Conservation (phyloP, 768 basidiomycete species). For the Sporobolomyces phaffii region DNA sequence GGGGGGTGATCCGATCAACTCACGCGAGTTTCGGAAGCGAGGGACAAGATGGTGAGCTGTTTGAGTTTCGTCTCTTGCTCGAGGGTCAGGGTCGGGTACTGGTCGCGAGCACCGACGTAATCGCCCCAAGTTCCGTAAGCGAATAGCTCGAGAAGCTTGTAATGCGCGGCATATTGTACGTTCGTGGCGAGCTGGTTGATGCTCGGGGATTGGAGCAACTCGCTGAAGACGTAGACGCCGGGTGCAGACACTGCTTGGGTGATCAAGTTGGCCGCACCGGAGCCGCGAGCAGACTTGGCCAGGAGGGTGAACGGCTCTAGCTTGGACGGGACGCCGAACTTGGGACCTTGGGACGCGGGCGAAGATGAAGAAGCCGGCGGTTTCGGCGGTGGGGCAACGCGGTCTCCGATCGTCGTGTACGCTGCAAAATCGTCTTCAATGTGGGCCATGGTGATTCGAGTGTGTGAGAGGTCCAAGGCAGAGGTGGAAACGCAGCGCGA, state of each 20-base stretch:
- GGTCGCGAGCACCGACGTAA: conserved; percentile 69
- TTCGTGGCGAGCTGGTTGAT: conserved; percentile 58
- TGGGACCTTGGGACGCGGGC: conserved; percentile 14
- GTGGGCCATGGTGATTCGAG: not conserved
- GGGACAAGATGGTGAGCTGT: conserved; percentile 81
- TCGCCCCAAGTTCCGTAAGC: conserved; percentile 81
- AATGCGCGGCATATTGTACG: conserved; percentile 60
- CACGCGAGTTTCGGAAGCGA: conserved; percentile 63
- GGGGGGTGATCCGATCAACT: not conserved
- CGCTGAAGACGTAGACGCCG: conserved; percentile 86
- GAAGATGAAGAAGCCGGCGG: not conserved
- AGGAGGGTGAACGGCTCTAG: conserved; percentile 72
- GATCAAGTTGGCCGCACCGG: conserved; percentile 81
- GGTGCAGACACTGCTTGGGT: conserved; percentile 79
- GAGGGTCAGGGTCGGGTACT: conserved; percentile 62
- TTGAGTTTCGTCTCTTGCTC: conserved; percentile 81
- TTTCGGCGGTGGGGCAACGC: not conserved
- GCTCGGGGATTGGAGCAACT: conserved; percentile 61
- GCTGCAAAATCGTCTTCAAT: conserved; percentile 28
- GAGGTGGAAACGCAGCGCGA: too few relatives aligned
- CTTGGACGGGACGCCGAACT: conserved; percentile 31
- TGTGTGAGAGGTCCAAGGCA: not conserved
- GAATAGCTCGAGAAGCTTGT: conserved; percentile 72
- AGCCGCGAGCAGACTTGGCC: conserved; percentile 84
- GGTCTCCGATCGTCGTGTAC: conserved; percentile 26